These are phyloP conservation scores for Inga leiocalycina DNA, from an alignment of 306 rosid genomes.

Conservation along the genomic window DNA sequence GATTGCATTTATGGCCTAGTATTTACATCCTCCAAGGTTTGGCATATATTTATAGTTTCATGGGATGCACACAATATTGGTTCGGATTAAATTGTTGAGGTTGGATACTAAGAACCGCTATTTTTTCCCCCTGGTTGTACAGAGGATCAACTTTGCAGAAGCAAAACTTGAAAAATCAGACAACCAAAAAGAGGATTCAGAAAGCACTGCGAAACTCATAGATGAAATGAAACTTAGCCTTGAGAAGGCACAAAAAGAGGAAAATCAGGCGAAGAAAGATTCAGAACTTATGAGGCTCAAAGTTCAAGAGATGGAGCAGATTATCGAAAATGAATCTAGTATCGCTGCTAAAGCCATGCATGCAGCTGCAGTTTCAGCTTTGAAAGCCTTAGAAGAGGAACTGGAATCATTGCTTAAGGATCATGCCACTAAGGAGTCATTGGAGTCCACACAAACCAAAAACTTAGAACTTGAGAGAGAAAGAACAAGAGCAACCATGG, in stretches of 20 bases:
- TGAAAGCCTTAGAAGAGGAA: constrained; percentile 59
- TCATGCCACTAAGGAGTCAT: constrained; percentile 57
- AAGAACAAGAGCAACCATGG: constrained; percentile 27
- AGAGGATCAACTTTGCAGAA: background rate
- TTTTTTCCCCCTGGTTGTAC: background rate
- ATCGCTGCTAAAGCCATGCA: constrained; percentile 67
- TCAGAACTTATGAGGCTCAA: constrained; percentile 63
- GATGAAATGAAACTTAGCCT: constrained; percentile 36
- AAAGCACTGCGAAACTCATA: constrained; percentile 52
- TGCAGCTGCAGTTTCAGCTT: constrained; percentile 57
- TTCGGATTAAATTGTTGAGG: constrained; percentile 1
- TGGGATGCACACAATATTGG: background rate
- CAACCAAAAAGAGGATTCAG: constrained; percentile 46
- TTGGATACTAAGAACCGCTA: background rate
- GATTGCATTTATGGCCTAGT: background rate
- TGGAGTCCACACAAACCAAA: constrained; percentile 39
- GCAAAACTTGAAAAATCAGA: background rate
- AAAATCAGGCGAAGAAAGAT: constrained; percentile 65
- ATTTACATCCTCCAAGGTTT: background rate
- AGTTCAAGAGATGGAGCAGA: constrained; percentile 77
- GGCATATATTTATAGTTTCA: background rate
- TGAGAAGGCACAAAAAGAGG: constrained; percentile 69
- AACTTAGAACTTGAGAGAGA: background rate
- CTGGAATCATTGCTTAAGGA: constrained; percentile 55
- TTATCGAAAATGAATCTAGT: constrained; percentile 67